These are phyloP conservation scores for Cladophialophora chaetospira DNA, from an alignment of 2,329 filamentous ascomycete genomes.

Conservation along the genomic window DNA sequence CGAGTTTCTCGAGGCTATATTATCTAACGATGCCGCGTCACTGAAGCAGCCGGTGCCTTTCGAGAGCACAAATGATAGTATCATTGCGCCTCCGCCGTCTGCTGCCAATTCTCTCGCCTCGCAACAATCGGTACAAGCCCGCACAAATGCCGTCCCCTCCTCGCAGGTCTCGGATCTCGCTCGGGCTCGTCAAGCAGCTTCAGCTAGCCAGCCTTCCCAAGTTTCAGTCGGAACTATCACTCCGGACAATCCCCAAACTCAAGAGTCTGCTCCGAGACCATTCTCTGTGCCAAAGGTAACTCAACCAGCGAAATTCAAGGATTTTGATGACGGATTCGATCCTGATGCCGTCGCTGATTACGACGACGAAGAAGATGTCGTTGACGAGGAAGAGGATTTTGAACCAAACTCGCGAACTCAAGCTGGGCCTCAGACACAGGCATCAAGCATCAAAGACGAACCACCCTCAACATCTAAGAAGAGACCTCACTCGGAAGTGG, in stretches of 20 bases:
- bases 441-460: slow-evolving; percentile 31
- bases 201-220: slow-evolving; percentile 10
- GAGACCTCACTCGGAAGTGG: slow-evolving; percentile 33
- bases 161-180: background rate
- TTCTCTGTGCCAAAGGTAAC: slow-evolving; percentile 35
- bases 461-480: slow-evolving; percentile 33
- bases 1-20: slow-evolving; percentile 87
- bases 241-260: slow-evolving; percentile 20
- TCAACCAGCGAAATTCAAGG: slow-evolving; percentile 62
- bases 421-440: background rate
- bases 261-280: slow-evolving; percentile 35
- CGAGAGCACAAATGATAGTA: slow-evolving; percentile 44
- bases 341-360: slow-evolving; percentile 33
- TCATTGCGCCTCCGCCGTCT: slow-evolving; percentile 23
- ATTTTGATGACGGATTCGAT: slow-evolving; percentile 67
- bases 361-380: slow-evolving; percentile 26
- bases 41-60: slow-evolving; percentile 66
- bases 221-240: slow-evolving; percentile 2
- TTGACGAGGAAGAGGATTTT: slow-evolving; percentile 14
- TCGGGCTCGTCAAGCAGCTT: background rate
- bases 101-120: slow-evolving; percentile 20
- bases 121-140: slow-evolving; percentile 29
- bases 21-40: slow-evolving; percentile 73
- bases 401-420: slow-evolving; percentile 8
- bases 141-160: slow-evolving; percentile 28